Base-by-base conservation (phyloP, 1,139 yeast species). In the Debaryomyces sp. region DNA sequence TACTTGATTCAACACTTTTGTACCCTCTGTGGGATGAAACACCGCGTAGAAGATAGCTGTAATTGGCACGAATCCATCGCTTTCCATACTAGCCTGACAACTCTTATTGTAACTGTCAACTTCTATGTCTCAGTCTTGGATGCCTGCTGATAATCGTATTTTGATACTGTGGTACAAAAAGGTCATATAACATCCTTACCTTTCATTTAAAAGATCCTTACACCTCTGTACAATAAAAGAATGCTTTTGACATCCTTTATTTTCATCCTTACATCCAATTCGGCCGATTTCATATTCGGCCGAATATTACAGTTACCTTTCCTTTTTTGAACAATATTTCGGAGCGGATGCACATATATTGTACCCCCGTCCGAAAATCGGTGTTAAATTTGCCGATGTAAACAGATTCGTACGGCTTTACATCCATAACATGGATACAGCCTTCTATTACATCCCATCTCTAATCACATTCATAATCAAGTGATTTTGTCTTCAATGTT, bases 21-120 rank as follows among this genome's bases (percentile, higher is more conserved):
- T 87, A 1, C 99, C 99, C 60, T 90, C 96, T 0, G 94, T 88
- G 0, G 97, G 97, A 61, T 95, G 97, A 68, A 94, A 94, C 0
- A 89, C 89, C 0, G 97, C 85, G 66, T 90, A 94, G 66, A 94
- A 92, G 41, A 91, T 78, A 2, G 97, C 95, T 50, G 83, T 78
- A 30, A 94, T 91, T 23, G 96, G 96, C 13, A 87, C 85, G 59
- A 89, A 88, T 24, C 96, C 96, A 64, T 76, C 80, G 12, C 44
- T 46, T 24, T 43, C 49, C 49, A 46, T 46, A 9, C 22, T 43
- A 15, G 12, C 18, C 40, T 22, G 33, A 10, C 33, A 33, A 22
- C 22, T 5, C 12, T 22, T 27, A 10, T 26, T 34, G 4, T 15
- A 30, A 22, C 18, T 34, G 40, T 13, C 29, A 13, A 26, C 29